Evolutionary conservation across 2,329 filamentous ascomycete genomes (phyloP), one percentile per base, ranked within the genome.

Genomic region (Pseudocercospora eumusae): DNA sequence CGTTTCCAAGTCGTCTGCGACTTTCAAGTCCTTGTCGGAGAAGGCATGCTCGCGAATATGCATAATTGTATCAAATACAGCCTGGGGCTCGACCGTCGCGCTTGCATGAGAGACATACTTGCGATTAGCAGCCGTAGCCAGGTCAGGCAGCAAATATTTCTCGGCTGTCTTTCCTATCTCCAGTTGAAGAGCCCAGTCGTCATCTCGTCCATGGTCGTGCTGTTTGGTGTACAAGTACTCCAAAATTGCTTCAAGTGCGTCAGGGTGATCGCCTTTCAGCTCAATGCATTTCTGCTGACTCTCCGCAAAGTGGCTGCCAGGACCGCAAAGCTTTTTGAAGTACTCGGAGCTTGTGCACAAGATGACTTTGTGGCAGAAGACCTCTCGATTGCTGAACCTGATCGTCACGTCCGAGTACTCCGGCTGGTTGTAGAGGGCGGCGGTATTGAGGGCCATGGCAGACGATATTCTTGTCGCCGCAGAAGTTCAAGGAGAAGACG

Each of bases 281-380:
- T 64, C 56, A 13, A 64, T 36, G 8, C 28, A 27, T 3, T 57
- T 53, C 25, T 50, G 42, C 7, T 40, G 27, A 31, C 59, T 53
- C 20, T 61, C 36, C 58, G 10, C 47, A n/a, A 61, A 61, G 4
- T 50, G n/a, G 36, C 61, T 60, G 25, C 53, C 42, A 5, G 54
- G 61, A 1, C 57, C 53, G 20, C 52, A 60, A 2, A 63, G 54
- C 27, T 57, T 62, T 28, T 52, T 47, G 52, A 64, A 64, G 28
- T 60, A 64, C 27, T 62, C 63, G 1, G 63, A 64, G 6, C 36
- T 60, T 10, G 60, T 60, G 36, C 60, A 62, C 2, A 64, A 21
- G 33, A 64, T 25, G 15, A 64, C 20, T 20, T 64, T 64, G 28
- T 62, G 60, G 60, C 60, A 64, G 15, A 55, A 15, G 5, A 64